Percentiles rank a stretch among this genome's conserved stretches.
These are phyloP conservation scores for Neurospora terricola DNA, from an alignment of 495 filamentous ascomycete species.

Conservation along the genomic window DNA sequence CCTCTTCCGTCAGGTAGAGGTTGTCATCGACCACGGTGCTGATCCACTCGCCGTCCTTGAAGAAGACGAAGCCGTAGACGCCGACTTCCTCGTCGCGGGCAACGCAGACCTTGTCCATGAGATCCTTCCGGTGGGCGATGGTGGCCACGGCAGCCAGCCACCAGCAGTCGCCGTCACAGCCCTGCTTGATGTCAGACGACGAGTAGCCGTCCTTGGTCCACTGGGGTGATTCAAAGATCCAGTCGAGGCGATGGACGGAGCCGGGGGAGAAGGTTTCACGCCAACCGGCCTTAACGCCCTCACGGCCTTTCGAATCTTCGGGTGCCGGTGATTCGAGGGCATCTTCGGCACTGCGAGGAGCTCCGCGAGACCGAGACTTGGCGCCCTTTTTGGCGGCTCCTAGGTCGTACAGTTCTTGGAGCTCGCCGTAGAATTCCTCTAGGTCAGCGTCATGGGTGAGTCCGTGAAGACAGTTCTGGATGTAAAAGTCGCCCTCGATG, in stretches of 20 bases:
- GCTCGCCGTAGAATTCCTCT: not conserved
- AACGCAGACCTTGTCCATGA: constrained; percentile 64
- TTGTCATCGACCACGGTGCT: constrained; percentile 58
- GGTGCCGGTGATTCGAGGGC: constrained; percentile 1
- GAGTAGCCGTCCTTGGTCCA: constrained; percentile 65
- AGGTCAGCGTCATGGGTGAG: constrained; percentile 4
- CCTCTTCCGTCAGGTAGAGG: constrained; percentile 12
- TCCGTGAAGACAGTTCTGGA: constrained; percentile 19
- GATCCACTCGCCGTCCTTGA: constrained; percentile 72
- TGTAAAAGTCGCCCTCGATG: constrained; percentile 47
- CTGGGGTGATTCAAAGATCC: constrained; percentile 64
- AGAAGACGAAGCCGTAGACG: constrained; percentile 77
- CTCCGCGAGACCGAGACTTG: not conserved
- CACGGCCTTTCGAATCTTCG: constrained; percentile 28
- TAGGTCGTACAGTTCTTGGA: not conserved
- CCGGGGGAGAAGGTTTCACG: constrained; percentile 10
- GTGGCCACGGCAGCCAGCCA: constrained; percentile 65
- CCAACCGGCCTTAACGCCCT: constrained; percentile 3
- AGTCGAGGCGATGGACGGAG: constrained; percentile 27
- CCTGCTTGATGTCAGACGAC: constrained; percentile 39
- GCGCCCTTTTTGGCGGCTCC: constrained; percentile 15
- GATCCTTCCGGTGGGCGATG: constrained; percentile 53
- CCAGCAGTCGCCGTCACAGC: constrained; percentile 62
- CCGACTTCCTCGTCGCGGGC: constrained; percentile 58
- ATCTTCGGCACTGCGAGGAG: constrained; percentile 3